Conservation (phyloP, 177 flowering plant species). For the Tripterygium wilfordii region DNA sequence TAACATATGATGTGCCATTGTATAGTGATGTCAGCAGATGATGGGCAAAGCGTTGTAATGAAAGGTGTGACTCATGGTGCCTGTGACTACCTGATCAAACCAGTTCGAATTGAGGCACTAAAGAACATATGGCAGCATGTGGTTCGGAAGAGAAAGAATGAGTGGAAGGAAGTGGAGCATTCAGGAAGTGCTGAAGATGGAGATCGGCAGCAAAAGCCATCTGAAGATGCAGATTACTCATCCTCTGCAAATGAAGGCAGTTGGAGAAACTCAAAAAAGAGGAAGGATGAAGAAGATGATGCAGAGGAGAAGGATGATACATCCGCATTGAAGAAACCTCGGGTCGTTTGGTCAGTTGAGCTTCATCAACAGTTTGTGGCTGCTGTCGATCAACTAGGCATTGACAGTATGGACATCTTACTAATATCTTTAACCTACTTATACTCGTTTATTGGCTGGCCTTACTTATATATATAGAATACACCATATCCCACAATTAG, state of each 20-base stretch:
- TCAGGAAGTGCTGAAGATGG: constrained; percentile 42
- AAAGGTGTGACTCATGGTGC: constrained; percentile 71
- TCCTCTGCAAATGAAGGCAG: constrained; percentile 41
- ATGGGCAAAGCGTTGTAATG: constrained; percentile 47
- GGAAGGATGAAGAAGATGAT: constrained; percentile 49
- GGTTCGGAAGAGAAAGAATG: constrained; percentile 55
- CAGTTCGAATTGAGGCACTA: constrained; percentile 56
- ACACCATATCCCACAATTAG: no score
- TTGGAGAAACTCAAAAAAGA: constrained; percentile 30
- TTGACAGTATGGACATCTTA: constrained; percentile 58
- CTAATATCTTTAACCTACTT: not conserved
- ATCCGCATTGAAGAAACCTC: constrained; percentile 52
- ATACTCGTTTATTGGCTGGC: not conserved
- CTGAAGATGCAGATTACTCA: constrained; percentile 38
- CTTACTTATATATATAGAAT: no score
- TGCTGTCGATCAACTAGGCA: constrained; percentile 70
- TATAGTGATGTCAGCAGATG: constrained; percentile 73
- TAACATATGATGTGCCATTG: not conserved
- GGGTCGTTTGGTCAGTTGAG: constrained; percentile 85
- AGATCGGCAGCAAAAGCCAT: constrained; percentile 26
- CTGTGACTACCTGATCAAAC: constrained; percentile 60
- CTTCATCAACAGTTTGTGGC: constrained; percentile 80
- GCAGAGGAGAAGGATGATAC: constrained; percentile 51
- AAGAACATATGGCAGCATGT: constrained; percentile 87
- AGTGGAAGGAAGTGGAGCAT: constrained; percentile 37